Percentiles rank a stretch among this genome's conserved stretches.
Evolutionary conservation across 257 asterid genomes (phyloP).

Genomic region (Scutellaria minor): DNA sequence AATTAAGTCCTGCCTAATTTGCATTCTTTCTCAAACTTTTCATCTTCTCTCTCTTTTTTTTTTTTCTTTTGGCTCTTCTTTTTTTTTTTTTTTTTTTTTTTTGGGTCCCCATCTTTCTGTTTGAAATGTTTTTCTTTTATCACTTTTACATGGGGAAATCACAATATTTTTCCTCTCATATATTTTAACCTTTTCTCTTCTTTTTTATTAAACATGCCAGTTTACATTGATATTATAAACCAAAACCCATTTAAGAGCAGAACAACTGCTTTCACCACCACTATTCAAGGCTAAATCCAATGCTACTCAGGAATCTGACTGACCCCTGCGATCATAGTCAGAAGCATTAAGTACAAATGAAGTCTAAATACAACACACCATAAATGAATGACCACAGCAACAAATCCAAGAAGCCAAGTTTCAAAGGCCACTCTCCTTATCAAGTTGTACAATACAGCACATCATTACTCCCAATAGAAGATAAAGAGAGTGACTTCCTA

Average conservation of each 20-base stretch:
- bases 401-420: conserved; percentile 27
- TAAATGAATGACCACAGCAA: conserved; percentile 24
- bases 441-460: conserved; percentile 20
- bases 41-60: background rate
- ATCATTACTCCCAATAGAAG: conserved; percentile 9
- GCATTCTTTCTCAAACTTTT: conserved; percentile 1
- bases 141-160: conserved; percentile 46
- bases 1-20: conserved; percentile 23
- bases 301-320: conserved; percentile 63
- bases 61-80: background rate
- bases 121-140: conserved; percentile 26
- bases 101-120: conserved; percentile 35
- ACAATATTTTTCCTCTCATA: conserved; percentile 29
- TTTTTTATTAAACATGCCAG: conserved; percentile 26
- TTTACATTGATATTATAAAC: conserved; percentile 39
- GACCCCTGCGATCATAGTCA: conserved; percentile 82
- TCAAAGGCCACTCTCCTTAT: conserved; percentile 14
- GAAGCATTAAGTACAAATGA: conserved; percentile 44
- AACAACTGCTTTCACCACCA: conserved; percentile 66
- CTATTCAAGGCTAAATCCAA: conserved; percentile 59
- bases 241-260: conserved; percentile 48
- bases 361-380: conserved; percentile 32
- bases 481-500: conserved; percentile 1
- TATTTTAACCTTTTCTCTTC: conserved; percentile 26
- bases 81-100: conserved; percentile 29